Evolutionary conservation across 1,284 basidiomycete species (phyloP), one percentile per base, ranked within the genome.

Genomic region (Vanrija sp.): DNA sequence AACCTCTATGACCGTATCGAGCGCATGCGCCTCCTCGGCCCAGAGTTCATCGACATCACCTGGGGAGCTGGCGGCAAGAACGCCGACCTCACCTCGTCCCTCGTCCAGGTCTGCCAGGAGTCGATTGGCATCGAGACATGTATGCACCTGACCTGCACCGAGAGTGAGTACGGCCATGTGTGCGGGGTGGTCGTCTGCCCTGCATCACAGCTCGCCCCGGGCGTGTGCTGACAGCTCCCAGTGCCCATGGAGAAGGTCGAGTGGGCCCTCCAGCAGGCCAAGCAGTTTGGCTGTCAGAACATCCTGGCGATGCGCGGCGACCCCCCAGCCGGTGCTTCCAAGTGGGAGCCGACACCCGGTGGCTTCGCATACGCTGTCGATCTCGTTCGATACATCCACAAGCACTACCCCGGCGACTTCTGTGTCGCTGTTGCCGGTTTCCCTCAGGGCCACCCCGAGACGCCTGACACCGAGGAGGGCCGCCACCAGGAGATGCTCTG

Each of bases 91-190:
- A 93, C 91, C 8, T 85, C 87, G n/a, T 89, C 94, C 69, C 87
- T 99, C 78, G 93, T 98, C 63, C 94, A 95, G 78, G 93, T 91
- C 42, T 93, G 89, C 68, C 91, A 95, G 76, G 82, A 88, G 52
- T 79, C 90, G 24, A 89, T 98, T 72, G 93, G 93, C 3, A 82
- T 97, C 44, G 92, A 97, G 79, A 92, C 91, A 22, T 98, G 93
- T 78, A 94, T 99, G 89, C 95, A 99, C 77, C 77, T 98, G 61
- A 98, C 94, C 41, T 98, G 95, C 73, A 98, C 95, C 35, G 97
- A 97, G 77, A 96, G 74, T 76, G 57, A 69, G 73, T 66, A n/a
- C n/a, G n/a, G n/a, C 10, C 22, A n/a, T 2, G 12, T 24, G 5
- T 43, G 39, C 20, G 16, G 27, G 7, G 37, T 27, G 19, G 27